Evolutionary conservation across 2,329 filamentous ascomycete species (phyloP), one percentile per base, ranked within the genome.

Genomic region (Colletotrichum tropicale): DNA sequence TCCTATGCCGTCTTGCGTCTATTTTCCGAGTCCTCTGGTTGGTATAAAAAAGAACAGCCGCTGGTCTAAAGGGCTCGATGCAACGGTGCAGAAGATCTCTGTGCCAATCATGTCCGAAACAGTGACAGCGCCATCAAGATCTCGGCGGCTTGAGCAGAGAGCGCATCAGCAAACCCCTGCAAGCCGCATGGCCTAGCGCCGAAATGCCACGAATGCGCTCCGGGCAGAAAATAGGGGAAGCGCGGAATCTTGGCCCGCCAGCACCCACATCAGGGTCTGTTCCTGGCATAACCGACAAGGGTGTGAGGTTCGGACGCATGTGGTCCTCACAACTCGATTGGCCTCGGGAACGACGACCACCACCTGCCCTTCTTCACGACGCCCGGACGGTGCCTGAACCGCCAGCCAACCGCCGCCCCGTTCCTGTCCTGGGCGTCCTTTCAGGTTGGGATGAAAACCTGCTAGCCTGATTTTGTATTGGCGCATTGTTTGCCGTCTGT

Each of bases 91-190:
- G 62, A 16, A 75, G 62, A 73, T 67, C 62, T 72, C 38, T 66
- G 16, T 52, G 56, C 73, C 73, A 75, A 68, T 75, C 73, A 68
- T 43, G 56, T 38, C 70, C 58, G 12, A 16, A 72, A 58, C 36
- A 48, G 62, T 56, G 73, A 64, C 69, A 65, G 69, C 73, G 32
- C 69, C 73, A 73, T 75, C 73, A 73, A 75, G 56, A 75, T 75
- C 73, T 75, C 38, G 70, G 73, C 69, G 62, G 55, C 70, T 64
- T 68, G 36, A 62, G 16, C 34, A 71, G 38, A 21, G 43, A 13
- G 10, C 43, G 43, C 43, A 52, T 52, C 43, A 52, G 24, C 34
- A 24, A 61, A 43, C 56, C 62, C 72, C 69, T 70, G 36, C 36
- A 21, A 43, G 13, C 18, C 55, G 56, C 67, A 70, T 67, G 70